Percentiles rank a stretch among this genome's conserved stretches.
Conservation (phyloP, 2,329 filamentous ascomycete genomes). For the Hypoxylon sp. region DNA sequence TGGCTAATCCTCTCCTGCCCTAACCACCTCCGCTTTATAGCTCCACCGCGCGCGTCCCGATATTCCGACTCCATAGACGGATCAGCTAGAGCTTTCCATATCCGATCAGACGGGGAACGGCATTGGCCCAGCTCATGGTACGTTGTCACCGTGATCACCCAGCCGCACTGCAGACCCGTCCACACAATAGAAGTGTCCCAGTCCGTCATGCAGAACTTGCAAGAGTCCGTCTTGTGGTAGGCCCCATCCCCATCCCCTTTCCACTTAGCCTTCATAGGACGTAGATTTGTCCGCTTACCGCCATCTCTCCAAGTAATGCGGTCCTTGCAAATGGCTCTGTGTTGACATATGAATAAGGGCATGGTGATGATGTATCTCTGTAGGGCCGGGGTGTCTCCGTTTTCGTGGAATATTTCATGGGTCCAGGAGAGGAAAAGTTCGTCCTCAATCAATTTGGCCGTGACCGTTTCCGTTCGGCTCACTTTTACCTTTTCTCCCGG, state of each 20-base stretch:
- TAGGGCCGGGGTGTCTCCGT: background rate
- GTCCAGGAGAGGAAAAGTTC: conserved; percentile 9
- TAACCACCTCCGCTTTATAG: background rate
- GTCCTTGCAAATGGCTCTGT: background rate
- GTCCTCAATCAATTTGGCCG: background rate
- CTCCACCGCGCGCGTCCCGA: background rate
- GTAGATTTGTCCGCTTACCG: background rate
- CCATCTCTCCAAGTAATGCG: no score
- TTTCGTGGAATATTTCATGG: background rate
- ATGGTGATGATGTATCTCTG: background rate
- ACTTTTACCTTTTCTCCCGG: background rate
- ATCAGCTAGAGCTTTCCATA: conserved; percentile 3
- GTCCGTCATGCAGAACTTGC: conserved; percentile 8
- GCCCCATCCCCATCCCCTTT: background rate
- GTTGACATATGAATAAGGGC: conserved; percentile 1
- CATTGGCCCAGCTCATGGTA: conserved; percentile 21
- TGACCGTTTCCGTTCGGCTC: background rate
- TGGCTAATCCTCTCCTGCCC: no score
- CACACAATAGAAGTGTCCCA: conserved; percentile 16
- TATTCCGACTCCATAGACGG: no score
- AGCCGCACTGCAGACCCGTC: background rate
- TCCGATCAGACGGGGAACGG: conserved; percentile 5
- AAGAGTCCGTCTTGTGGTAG: conserved; percentile 1
- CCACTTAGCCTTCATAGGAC: background rate
- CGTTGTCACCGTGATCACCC: conserved; percentile 6